These are phyloP conservation scores for Solanum dulcamara DNA, from an alignment of 257 asterid species.

Conservation along the genomic window DNA sequence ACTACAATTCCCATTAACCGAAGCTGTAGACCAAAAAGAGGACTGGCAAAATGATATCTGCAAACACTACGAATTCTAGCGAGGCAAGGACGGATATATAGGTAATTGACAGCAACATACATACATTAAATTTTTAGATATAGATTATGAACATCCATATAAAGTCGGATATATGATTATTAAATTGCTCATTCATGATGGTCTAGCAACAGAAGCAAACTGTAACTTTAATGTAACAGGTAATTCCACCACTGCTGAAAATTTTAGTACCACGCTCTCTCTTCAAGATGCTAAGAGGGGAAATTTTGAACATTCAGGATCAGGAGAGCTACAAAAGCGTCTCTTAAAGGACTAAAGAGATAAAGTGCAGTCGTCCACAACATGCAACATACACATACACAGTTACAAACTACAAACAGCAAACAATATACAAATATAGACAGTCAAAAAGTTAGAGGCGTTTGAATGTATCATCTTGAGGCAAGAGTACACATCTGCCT, in stretches of 20 bases:
- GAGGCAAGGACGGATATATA: background rate
- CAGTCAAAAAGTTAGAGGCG: background rate
- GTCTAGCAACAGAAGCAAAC: background rate
- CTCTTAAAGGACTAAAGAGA: background rate
- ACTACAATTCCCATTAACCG: background rate
- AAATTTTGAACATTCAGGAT: background rate
- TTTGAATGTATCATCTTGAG: background rate
- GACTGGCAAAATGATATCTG: background rate
- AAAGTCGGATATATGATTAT: background rate
- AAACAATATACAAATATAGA: background rate
- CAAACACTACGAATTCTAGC: slow-evolving; percentile 1
- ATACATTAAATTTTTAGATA: background rate
- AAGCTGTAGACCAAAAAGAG: background rate
- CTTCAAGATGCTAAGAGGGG: background rate
- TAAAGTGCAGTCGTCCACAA: background rate
- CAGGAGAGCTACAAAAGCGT: background rate
- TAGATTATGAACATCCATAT: background rate
- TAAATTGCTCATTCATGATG: background rate
- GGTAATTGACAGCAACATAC: background rate
- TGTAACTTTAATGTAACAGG: background rate
- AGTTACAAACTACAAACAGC: background rate
- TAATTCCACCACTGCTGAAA: background rate
- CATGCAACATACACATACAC: background rate
- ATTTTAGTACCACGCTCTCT: background rate
- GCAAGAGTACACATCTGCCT: background rate